Evolutionary conservation across 176 grass and related monocot genomes (phyloP).

Genomic region (Aegilops bicornis): DNA sequence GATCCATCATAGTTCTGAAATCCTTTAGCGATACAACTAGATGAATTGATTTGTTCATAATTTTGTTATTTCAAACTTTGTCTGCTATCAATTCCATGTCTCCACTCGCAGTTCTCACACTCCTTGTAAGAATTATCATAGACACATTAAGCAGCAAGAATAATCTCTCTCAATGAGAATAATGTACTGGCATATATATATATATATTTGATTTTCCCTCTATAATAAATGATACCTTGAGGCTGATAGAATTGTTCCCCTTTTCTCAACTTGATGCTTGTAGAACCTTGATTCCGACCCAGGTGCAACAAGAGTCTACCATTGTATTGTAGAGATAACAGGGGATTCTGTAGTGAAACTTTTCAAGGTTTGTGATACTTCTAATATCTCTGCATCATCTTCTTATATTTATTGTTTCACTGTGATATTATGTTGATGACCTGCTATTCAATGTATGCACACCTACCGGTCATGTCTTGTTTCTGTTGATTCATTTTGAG

Average conservation of each 20-base stretch:
- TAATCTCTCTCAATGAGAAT: neutral
- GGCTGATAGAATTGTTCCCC: constrained; percentile 1
- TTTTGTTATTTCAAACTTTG: neutral
- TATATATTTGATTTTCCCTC: neutral
- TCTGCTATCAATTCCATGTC: neutral
- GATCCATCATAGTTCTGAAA: neutral
- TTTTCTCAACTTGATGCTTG: constrained; percentile 23
- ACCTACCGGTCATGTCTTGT: neutral
- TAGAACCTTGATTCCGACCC: constrained; percentile 66
- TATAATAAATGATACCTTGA: neutral
- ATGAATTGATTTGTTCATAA: neutral
- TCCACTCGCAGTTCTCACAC: neutral
- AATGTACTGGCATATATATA: neutral
- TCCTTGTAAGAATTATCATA: neutral
- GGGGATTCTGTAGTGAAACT: neutral
- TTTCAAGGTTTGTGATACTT: constrained; percentile 57
- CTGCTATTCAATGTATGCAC: neutral
- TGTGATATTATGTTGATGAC: neutral
- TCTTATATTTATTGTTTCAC: neutral
- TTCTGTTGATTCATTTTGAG: neutral
- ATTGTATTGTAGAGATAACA: constrained; percentile 61
- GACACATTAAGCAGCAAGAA: neutral
- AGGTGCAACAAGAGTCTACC: constrained; percentile 47
- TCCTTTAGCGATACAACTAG: neutral
- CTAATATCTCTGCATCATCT: neutral